phyloP scores from a whole-genome alignment of 1,284 basidiomycete genomes.

The Trichosporon sp. region DNA sequence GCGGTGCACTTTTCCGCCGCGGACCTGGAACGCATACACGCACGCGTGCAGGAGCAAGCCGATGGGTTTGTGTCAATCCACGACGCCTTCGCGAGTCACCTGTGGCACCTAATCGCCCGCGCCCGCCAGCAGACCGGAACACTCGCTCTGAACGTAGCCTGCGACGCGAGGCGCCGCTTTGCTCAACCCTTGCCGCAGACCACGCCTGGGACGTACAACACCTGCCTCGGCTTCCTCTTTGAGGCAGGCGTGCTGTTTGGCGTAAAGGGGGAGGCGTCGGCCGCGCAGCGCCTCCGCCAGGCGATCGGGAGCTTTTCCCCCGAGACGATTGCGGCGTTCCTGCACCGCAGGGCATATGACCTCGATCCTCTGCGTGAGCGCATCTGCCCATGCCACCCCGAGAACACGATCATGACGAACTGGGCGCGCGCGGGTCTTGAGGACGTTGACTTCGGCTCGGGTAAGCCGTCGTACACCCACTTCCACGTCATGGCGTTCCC shows the following conservation, averaged over 20 bases:
- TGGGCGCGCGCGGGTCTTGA: slow-evolving; percentile 58
- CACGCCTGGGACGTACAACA: slow-evolving; percentile 27
- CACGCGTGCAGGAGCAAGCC: neutral
- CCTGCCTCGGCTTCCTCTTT: slow-evolving; percentile 55
- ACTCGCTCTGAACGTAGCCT: slow-evolving; percentile 48
- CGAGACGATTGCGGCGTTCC: slow-evolving; percentile 47
- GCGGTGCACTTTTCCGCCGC: slow-evolving; percentile 54
- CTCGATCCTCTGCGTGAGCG: slow-evolving; percentile 51
- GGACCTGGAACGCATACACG: slow-evolving; percentile 54
- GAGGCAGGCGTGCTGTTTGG: slow-evolving; percentile 48
- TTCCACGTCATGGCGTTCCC: slow-evolving; percentile 25
- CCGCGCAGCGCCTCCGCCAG: slow-evolving; percentile 44
- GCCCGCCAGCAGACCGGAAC: slow-evolving; percentile 44
- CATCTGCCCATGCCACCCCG: slow-evolving; percentile 56
- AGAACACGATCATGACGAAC: slow-evolving; percentile 55
- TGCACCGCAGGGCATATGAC: slow-evolving; percentile 58
- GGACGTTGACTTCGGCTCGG: slow-evolving; percentile 56
- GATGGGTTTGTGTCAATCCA: slow-evolving; percentile 47
- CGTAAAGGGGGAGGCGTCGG: slow-evolving; percentile 21
- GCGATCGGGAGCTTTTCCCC: slow-evolving; percentile 45
- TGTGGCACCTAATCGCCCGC: slow-evolving; percentile 57
- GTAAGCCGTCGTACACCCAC: slow-evolving; percentile 45
- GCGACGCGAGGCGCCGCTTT: slow-evolving; percentile 55
- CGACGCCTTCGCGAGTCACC: slow-evolving; percentile 59
- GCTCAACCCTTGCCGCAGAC: slow-evolving; percentile 40